Evolutionary conservation across 352 stramenopile genomes (phyloP).

Genomic region (Elongisporangium anandrum): DNA sequence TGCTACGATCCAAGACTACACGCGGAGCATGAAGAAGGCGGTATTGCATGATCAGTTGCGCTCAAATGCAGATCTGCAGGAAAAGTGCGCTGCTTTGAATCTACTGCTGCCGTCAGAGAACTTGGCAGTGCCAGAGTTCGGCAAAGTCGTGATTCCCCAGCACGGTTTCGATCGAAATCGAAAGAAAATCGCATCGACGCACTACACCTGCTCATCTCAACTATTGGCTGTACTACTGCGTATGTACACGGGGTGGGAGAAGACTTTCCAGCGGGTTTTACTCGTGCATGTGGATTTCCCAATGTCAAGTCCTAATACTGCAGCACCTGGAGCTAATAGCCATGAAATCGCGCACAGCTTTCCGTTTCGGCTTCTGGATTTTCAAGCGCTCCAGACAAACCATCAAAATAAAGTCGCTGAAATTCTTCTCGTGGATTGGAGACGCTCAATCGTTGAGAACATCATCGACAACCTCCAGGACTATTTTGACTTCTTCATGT

Average conservation of each 20-base stretch:
- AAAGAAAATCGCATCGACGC: constrained; percentile 32
- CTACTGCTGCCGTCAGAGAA: constrained; percentile 27
- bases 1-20: constrained; percentile 87
- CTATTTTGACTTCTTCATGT: constrained; percentile 92
- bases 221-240: constrained; percentile 80
- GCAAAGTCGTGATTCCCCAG: constrained; percentile 75
- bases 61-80: constrained; percentile 45
- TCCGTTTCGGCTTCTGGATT: constrained; percentile 83
- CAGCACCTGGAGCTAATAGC: constrained; percentile 4
- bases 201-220: constrained; percentile 56
- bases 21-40: constrained; percentile 90
- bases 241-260: constrained; percentile 90
- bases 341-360: constrained; percentile 23
- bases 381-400: constrained; percentile 69
- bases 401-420: constrained; percentile 75
- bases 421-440: constrained; percentile 85
- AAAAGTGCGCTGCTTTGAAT: constrained; percentile 68
- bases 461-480: constrained; percentile 94
- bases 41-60: constrained; percentile 68
- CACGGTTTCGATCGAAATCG: constrained; percentile 61
- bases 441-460: constrained; percentile 87
- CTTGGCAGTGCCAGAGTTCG: constrained; percentile 31
- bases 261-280: constrained; percentile 73
- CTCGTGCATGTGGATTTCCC: constrained; percentile 56
- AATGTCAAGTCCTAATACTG: constrained; percentile 1